Evolutionary conservation across 73 alveolate species (phyloP).

Genomic region (Symbiodinium pilosum): DNA sequence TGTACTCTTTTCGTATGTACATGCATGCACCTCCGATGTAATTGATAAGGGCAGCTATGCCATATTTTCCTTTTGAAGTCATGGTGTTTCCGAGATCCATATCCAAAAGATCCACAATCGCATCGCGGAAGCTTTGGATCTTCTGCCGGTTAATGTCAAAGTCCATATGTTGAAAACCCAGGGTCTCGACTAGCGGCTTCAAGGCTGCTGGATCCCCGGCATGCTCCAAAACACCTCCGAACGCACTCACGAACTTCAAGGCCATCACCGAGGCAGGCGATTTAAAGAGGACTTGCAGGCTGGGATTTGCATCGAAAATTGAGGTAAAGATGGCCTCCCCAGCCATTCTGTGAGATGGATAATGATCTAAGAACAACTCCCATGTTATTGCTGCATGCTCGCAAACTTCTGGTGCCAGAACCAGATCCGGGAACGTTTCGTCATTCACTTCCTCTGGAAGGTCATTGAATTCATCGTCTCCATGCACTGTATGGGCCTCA

Average conservation of each 20-base stretch:
- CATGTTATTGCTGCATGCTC: constrained; percentile 34
- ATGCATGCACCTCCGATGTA: constrained; percentile 69
- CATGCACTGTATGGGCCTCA: not conserved
- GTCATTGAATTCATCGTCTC: not conserved
- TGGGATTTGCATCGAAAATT: constrained; percentile 39
- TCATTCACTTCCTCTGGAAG: constrained; percentile 3
- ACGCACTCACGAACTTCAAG: constrained; percentile 14
- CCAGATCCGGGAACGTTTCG: not conserved
- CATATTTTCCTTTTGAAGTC: constrained; percentile 14
- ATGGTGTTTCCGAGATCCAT: constrained; percentile 15
- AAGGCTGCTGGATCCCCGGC: not conserved
- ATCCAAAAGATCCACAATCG: constrained; percentile 53
- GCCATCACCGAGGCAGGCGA: constrained; percentile 24
- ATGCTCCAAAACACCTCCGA: not conserved
- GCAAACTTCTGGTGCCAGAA: constrained; percentile 7
- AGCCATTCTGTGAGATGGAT: not conserved
- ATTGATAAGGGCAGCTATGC: constrained; percentile 51
- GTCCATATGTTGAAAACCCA: constrained; percentile 78
- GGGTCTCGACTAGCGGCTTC: constrained; percentile 1
- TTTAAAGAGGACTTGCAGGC: constrained; percentile 36
- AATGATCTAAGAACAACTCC: constrained; percentile 1
- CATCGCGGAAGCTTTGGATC: constrained; percentile 42
- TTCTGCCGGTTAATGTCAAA: constrained; percentile 19
- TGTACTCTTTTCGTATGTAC: constrained; percentile 10
- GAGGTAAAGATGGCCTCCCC: constrained; percentile 61